Evolutionary conservation across 805 yeast genomes (phyloP), one percentile per base, ranked within the genome.

Genomic region (Wickerhamiella allomyrinae): DNA sequence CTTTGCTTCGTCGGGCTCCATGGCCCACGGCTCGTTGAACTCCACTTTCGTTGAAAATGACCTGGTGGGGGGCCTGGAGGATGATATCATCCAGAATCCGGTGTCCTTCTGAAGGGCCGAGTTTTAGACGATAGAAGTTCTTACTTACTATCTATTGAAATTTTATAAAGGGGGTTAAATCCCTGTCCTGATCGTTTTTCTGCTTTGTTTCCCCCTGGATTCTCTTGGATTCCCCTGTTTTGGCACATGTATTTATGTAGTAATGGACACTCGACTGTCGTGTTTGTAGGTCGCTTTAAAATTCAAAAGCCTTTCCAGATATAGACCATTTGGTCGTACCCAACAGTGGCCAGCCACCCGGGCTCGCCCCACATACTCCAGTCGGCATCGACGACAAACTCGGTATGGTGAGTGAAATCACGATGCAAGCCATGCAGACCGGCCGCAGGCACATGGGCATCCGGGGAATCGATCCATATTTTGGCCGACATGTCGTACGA

Each of bases 331-430:
- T 89, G 94, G 63, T 89, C 98, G 95, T 95, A 89, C 2, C 95
- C 95, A 0, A 87, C 79, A 13, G 95, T 78, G 8, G 91, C 94
- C 14, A 80, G 86, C 86, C 91, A 87, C 1, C 96, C 96, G 1
- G 91, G 93, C 51, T 77, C 78, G 2, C 97, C 98, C 96, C 96
- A 89, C 40, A 91, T 61, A 49, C 94, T 79, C 82, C 95, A 91
- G 63, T 91, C 97, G 49, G 87, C 80, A 14, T 93, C 96, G 51
- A 82, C 74, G 1, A 81, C 95, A 63, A 89, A 89, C 65, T 89
- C 98, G 22, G 75, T 70, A 62, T 91, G 97, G 41, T 61, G 62
- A 19, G 70, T 67, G 66, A 85, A 83, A 14, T 70, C 69, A 7
- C 73, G 73, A 29, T 68, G 61, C 29, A 77, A 66, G 0, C 81